Conservation (phyloP, 2,329 filamentous ascomycete genomes). For the Rutstroemia sp. region DNA sequence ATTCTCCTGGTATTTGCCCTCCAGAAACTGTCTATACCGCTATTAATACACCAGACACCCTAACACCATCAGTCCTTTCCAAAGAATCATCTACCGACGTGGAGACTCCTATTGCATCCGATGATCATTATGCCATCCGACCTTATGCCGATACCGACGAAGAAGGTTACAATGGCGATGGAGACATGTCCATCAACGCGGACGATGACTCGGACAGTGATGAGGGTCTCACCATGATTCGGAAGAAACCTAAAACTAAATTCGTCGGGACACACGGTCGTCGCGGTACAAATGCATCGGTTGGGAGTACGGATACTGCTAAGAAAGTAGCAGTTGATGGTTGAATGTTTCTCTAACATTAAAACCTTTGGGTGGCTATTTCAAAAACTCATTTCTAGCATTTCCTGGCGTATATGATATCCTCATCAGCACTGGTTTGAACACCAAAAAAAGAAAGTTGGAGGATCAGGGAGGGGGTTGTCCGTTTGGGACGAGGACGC, state of each 20-base stretch:
- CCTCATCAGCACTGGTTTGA: too few species aligned
- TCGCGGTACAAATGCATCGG: conserved; percentile 53
- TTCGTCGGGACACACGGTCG: conserved; percentile 27
- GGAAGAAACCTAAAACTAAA: conserved; percentile 32
- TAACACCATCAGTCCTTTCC: conserved; percentile 24
- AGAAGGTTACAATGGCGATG: conserved; percentile 26
- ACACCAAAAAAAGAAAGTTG: too few species aligned
- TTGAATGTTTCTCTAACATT: conserved; percentile 6
- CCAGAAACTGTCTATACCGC: conserved; percentile 17
- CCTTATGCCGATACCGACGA: conserved; percentile 22
- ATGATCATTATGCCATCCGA: conserved; percentile 6
- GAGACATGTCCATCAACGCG: conserved; percentile 15
- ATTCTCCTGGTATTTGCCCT: conserved; percentile 43
- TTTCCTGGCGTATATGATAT: background rate
- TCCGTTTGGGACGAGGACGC: too few species aligned
- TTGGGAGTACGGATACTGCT: conserved; percentile 56
- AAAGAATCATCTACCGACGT: conserved; percentile 16
- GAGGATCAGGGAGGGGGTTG: too few species aligned
- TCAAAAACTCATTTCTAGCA: background rate
- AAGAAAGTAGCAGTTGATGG: conserved; percentile 39
- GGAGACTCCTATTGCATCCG: conserved; percentile 2
- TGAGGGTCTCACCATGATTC: conserved; percentile 28
- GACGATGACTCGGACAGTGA: conserved; percentile 28
- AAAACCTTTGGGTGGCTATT: background rate
- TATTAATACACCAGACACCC: conserved; percentile 22